Evolutionary conservation across 257 asterid species (phyloP), one percentile per base, ranked within the genome.

Genomic region (Handroanthus guayacan): DNA sequence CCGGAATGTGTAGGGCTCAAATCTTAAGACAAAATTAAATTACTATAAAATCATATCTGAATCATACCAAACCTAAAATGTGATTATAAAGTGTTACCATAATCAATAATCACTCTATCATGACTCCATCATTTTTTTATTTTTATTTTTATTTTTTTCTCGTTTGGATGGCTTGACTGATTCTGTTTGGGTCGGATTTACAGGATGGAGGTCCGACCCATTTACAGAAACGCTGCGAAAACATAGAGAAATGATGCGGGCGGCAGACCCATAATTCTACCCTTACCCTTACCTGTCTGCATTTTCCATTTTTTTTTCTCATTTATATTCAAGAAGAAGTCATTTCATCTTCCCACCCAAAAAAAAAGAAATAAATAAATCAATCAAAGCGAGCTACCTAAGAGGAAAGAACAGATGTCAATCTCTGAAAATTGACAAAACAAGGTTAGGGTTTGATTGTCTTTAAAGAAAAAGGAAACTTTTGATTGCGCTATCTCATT

Each of bases 371-470:
- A 12, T 36, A 12, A 16, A 20, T 36, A 62, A 5, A 36, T 8
- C 5, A 2, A 3, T 6, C 61, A 34, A 70, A 78, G 56, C 72
- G 67, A 63, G 63, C 66, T 66, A n/a, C 76, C 74, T 52, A 62
- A 64, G 38, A 63, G 41, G 25, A 8, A 50, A 7, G 37, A 47
- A 16, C 12, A 11, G 75, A 25, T 56, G 52, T 25, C 55, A 45
- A 54, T 71, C 75, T 47, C 69, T 45, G 17, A 43, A 10, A 58
- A 41, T 41, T 25, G 71, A 58, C 43, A n/a, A 73, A 47, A 51
- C 16, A 58, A 50, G 34, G n/a, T 55, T 62, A 73, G 74, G 82
- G 78, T 64, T 75, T 64, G 79, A 6, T 58, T 54, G 1, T 55
- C 5, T 54, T 50, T 5, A 65, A 75, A 60, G 43, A 38, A 58